Evolutionary conservation across 2,329 filamentous ascomycete species (phyloP).

Genomic region (Akanthomyces lecanii): DNA sequence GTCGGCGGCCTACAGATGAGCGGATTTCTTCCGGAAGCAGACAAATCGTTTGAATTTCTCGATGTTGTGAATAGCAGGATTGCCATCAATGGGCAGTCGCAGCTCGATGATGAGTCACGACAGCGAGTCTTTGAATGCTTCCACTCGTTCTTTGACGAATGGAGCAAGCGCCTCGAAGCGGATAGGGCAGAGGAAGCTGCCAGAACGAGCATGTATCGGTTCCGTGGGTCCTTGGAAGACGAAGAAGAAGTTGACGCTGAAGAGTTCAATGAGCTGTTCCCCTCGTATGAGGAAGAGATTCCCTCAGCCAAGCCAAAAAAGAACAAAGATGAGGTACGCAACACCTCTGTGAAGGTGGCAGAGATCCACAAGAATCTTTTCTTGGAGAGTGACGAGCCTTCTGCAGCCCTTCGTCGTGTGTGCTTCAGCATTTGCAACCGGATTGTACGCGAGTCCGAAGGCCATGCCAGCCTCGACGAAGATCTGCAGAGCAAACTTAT

Average conservation of each 20-base stretch:
- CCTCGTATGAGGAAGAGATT: slow-evolving; percentile 61
- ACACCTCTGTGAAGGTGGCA: slow-evolving; percentile 58
- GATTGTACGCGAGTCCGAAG: slow-evolving; percentile 28
- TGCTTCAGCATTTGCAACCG: slow-evolving; percentile 40
- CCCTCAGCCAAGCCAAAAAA: slow-evolving; percentile 25
- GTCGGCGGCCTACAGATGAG: slow-evolving; percentile 40
- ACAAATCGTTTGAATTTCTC: slow-evolving; percentile 46
- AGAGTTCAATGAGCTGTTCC: slow-evolving; percentile 78
- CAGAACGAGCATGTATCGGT: slow-evolving; percentile 76
- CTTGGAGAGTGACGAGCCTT: slow-evolving; percentile 37
- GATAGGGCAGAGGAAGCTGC: slow-evolving; percentile 73
- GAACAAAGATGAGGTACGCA: slow-evolving; percentile 42
- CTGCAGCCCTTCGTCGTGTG: slow-evolving; percentile 41
- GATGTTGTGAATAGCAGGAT: slow-evolving; percentile 41
- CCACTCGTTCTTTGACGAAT: slow-evolving; percentile 70
- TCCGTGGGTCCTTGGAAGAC: slow-evolving; percentile 71
- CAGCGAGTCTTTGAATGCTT: slow-evolving; percentile 62
- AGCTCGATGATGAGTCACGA: slow-evolving; percentile 40
- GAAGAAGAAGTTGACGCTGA: slow-evolving; percentile 69
- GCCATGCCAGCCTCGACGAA: slow-evolving; percentile 29
- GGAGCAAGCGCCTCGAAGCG: slow-evolving; percentile 70
- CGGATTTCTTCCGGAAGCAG: background rate
- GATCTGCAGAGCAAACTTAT: slow-evolving; percentile 53
- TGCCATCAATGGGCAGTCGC: slow-evolving; percentile 44
- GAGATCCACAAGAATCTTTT: slow-evolving; percentile 55